Conservation (phyloP, 176 grass and related monocot genomes). For the Tuctoria greenei region DNA sequence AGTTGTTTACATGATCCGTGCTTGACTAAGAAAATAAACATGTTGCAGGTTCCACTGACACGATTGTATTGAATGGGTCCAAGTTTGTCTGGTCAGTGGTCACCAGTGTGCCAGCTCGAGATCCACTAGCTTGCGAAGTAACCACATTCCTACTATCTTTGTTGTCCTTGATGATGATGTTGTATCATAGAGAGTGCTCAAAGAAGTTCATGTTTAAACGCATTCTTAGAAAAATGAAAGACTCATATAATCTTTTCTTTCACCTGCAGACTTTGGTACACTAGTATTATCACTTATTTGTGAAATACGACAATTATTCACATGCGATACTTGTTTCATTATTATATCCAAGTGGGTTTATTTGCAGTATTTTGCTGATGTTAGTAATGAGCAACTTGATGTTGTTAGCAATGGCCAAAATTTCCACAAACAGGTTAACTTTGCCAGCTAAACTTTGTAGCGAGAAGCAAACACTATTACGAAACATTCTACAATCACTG, state of each 20-base stretch:
- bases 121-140: slow-evolving; percentile 96
- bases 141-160: slow-evolving; percentile 9
- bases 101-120: slow-evolving; percentile 60
- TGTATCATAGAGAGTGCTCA: neutral
- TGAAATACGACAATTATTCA: slow-evolving; percentile 6
- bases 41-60: slow-evolving; percentile 72
- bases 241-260: neutral
- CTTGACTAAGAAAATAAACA: slow-evolving; percentile 34
- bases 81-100: slow-evolving; percentile 89
- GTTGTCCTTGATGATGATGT: neutral
- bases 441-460: slow-evolving; percentile 5
- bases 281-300: neutral
- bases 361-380: slow-evolving; percentile 8
- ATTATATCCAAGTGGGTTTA: slow-evolving; percentile 14
- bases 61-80: slow-evolving; percentile 74
- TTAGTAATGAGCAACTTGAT: too few relatives aligned
- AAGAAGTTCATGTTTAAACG: slow-evolving; percentile 7
- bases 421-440: slow-evolving; percentile 10
- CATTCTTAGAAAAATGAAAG: slow-evolving; percentile 3
- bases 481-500: neutral
- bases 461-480: neutral
- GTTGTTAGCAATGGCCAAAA: slow-evolving; percentile 14
- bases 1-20: neutral
- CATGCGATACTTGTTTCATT: neutral
- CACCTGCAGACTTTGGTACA: neutral